These are phyloP conservation scores for Tritrichomonas musculus DNA, from an alignment of 208 protist genomes.

Conservation along the genomic window DNA sequence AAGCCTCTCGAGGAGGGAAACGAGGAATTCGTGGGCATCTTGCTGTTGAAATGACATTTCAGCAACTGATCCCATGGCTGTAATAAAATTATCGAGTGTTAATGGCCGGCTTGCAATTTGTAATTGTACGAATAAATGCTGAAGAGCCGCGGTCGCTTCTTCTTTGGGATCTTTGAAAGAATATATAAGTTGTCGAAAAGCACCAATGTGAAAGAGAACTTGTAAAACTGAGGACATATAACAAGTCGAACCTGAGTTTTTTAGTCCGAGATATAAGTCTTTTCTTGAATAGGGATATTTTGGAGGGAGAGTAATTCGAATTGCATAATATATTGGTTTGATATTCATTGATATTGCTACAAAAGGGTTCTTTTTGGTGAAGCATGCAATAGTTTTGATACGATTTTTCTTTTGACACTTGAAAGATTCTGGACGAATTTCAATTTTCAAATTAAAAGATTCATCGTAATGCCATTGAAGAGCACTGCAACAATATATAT, in stretches of 20 bases:
- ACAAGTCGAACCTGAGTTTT: neutral
- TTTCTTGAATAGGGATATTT: neutral
- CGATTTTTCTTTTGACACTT: neutral
- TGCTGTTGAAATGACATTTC: neutral
- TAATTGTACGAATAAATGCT: neutral
- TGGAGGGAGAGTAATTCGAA: neutral
- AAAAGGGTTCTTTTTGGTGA: neutral
- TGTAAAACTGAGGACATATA: conserved; percentile 1
- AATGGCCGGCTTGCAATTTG: neutral
- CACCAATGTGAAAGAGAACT: neutral
- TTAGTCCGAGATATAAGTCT: neutral
- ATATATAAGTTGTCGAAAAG: neutral
- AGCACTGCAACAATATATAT: neutral
- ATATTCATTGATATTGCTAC: neutral
- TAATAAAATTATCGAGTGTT: neutral
- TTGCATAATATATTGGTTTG: neutral
- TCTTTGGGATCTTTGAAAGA: neutral
- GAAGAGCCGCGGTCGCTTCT: neutral
- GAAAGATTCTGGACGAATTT: neutral
- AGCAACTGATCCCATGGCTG: neutral
- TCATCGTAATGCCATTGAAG: neutral
- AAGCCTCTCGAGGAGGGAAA: neutral
- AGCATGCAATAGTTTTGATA: neutral
- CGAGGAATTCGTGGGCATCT: neutral
- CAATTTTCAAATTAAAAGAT: neutral